Base-by-base conservation (phyloP, 495 filamentous ascomycete genomes). In the Rostrohypoxylon terebratum region DNA sequence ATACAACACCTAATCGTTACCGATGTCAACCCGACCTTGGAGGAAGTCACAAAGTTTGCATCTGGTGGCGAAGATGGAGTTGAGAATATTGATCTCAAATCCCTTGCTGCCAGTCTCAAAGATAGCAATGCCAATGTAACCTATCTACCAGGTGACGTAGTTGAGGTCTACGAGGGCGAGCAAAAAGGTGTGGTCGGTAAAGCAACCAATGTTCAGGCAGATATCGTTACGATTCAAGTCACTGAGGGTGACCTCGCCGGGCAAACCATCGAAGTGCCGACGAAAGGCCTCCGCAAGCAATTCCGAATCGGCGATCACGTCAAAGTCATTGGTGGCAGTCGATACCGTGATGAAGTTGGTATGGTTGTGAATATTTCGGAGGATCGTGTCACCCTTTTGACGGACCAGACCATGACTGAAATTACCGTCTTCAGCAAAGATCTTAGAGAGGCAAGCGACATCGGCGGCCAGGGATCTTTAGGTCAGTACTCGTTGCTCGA, bases 401-500 rank as follows among this genome's bases (percentile, higher is more conserved):
- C 91, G 59, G 96, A 99, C 80, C 90, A 94, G 74, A 94, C 87
- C 59, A 94, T 94, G 81, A 89, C 90, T 59, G 96, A 98, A 79
- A 93, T 99, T 66, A 98, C 94, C 0, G 95, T 99, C 2, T 99
- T 99, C 83, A 97, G 94, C 81, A 97, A 97, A 75, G 96, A 99
- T 79, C 84, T 99, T 40, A 88, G 96, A 64, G 91, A 97, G 78
- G 96, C 96, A 44, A 92, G 90, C 50, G 96, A 99, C 72, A 92
- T 94, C 71, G 94, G 92, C 61, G 92, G 90, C 47, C 88, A 92
- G 67, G 90, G 90, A 9, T 89, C 90, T 51, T 86, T 93, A 23
- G 93, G 93, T 14, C 91, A 94, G 77, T 98, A 91, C 79, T 92
- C 95, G 66, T 89, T 99, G 34, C 91, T 94, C 68, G 96, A 99